Base-by-base conservation (phyloP, 768 basidiomycete species). In the Boletus sp. region DNA sequence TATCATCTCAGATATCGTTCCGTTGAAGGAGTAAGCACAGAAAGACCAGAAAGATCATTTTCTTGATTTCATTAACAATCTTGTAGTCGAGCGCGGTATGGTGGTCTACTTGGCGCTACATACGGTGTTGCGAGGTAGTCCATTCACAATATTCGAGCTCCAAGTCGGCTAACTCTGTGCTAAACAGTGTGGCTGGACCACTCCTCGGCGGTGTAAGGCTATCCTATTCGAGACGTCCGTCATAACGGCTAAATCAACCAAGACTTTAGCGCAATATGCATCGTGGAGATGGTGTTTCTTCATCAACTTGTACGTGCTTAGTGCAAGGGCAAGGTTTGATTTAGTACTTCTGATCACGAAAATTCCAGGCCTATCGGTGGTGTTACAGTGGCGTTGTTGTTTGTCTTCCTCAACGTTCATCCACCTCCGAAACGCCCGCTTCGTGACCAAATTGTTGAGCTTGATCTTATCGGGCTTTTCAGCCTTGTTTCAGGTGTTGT, bases 241-340 rank as follows among this genome's bases (percentile, higher is more conserved):
- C 1, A 5, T 23, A 8, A 23, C 2, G 7, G 9, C 27, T 51
- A 14, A 60, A 33, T 50, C 7, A 5, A 34, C 19, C 35, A 53
- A 87, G 85, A 82, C 75, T 9, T 79, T 92, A 53, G 79, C 87
- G 0, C 83, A 89, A 64, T 83, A 87, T 63, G 84, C 83, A 17
- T 76, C 82, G 0, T 91, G 90, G 90, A 70, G 90, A 73, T 90
- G 88, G 89, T 87, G 85, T 62, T 88, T 89, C 68, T 87, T 81
- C 64, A 83, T 88, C 57, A 87, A 88, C 61, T 59, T 88, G 85
- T 85, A 63, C 49, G 81, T 63, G 27, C 35, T n/a, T 33, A 5
- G 0, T 25, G 9, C 6, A 19, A 30, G 6, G 14, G 2, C 7
- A 25, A 7, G 1, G 23, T 50, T 32, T 42, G 2, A 25, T 38